phyloP scores from a whole-genome alignment of 805 yeast species.

The Kodamaea kaohsiungensis region DNA sequence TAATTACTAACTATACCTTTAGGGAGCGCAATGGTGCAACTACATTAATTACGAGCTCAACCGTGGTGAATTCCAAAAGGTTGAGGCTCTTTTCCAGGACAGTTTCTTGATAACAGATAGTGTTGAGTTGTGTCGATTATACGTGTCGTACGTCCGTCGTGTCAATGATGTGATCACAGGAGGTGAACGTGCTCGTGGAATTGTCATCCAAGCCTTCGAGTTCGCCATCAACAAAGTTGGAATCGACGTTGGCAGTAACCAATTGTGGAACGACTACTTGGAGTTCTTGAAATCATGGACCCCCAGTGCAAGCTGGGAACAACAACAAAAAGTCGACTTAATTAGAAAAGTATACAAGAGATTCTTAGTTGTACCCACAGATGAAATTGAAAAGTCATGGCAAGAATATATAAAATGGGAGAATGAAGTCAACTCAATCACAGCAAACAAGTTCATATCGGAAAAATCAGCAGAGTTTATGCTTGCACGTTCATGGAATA shows the following conservation, averaged over 20 bases:
- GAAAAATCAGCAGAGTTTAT: constrained; percentile 83
- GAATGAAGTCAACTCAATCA: constrained; percentile 66
- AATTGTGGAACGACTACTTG: constrained; percentile 82
- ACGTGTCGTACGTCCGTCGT: constrained; percentile 75
- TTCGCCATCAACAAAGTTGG: constrained; percentile 80
- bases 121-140: constrained; percentile 72
- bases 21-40: constrained; percentile 58
- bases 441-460: constrained; percentile 81
- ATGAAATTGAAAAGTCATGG: constrained; percentile 79
- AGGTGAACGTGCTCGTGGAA: constrained; percentile 75
- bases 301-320: constrained; percentile 81
- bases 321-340: constrained; percentile 75
- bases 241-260: constrained; percentile 67
- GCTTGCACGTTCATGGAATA: constrained; percentile 78
- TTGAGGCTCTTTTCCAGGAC: constrained; percentile 64
- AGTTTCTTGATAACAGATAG: constrained; percentile 63
- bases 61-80: constrained; percentile 63
- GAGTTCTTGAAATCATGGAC: constrained; percentile 76
- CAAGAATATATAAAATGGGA: constrained; percentile 80
- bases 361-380: constrained; percentile 73
- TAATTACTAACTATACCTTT: constrained; percentile 10
- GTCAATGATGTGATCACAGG: constrained; percentile 72
- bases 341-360: constrained; percentile 71
- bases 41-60: constrained; percentile 67
- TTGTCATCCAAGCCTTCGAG: constrained; percentile 79